Evolutionary conservation across 169 alveolate species (phyloP), one percentile per base, ranked within the genome.

Genomic region (Pseudocohnilembus persalinus): DNA sequence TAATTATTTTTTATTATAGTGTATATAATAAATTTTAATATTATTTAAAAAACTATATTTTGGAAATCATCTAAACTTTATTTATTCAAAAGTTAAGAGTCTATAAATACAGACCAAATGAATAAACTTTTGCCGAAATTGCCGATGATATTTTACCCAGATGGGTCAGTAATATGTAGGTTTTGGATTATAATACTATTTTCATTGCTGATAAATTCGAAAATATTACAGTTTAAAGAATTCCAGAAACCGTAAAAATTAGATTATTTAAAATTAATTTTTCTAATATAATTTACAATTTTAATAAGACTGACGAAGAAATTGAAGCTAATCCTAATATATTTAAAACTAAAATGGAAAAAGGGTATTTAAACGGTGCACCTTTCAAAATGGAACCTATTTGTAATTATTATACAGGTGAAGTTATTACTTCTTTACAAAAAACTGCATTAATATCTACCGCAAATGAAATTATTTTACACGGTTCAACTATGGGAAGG

Each of bases 321-420:
- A 93, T 95, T 78, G 97, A 93, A 85, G 96, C 92, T 80, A 96
- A 96, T 78, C 95, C 97, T 65, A 92, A 91, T 82, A 90, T 95
- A 15, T 92, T 92, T n/a, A 92, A 94, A 89, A 85, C 91, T 73
- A 96, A 93, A 81, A 94, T 95, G 95, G 97, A 94, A 83, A 83
- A 91, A 84, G 96, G 97, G 0, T 93, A 92, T 89, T 85, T 96
- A 82, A 94, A 94, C 87, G 97, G 96, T 1, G 98, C 98, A 29
- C 94, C 93, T 26, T 92, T 92, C 88, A 96, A 96, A 85, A 86
- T 96, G 88, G 95, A 92, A 31, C 89, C 94, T 85, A 95, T 98
- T 74, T 97, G 97, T 81, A 99, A 99, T 87, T 98, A 98, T 91
- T 99, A 98, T 94, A 95, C 96, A 34, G 99, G 99, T n/a, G 99